Evolutionary conservation across 2,329 filamentous ascomycete species (phyloP).

Genomic region (Blastomyces gilchristii): DNA sequence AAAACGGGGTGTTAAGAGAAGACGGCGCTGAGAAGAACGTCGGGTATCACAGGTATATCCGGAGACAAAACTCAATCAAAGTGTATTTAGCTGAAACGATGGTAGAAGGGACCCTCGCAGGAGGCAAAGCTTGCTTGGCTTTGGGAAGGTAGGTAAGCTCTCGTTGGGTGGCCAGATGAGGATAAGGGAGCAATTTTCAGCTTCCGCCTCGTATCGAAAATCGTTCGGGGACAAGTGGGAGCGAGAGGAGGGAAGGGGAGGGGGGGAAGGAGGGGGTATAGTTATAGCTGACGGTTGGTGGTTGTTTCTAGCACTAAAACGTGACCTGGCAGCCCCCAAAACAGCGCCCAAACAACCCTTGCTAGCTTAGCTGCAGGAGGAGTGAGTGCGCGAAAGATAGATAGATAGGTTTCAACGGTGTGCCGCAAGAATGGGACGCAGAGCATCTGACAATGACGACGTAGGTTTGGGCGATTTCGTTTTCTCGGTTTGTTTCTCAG

Average conservation of each 20-base stretch:
- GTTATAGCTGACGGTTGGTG: neutral
- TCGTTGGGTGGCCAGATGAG: neutral
- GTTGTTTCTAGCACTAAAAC: neutral
- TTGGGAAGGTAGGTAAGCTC: neutral
- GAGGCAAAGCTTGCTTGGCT: neutral
- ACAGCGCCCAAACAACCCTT: conserved; percentile 1
- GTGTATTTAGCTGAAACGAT: neutral
- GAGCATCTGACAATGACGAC: neutral
- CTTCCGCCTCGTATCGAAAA: neutral
- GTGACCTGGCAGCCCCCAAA: neutral
- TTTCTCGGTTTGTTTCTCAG: neutral
- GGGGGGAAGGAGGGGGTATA: neutral
- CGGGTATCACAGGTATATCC: conserved; percentile 1
- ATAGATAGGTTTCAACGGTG: neutral
- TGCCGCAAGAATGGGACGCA: neutral
- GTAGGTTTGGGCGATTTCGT: too few relatives aligned
- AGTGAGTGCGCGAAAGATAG: neutral
- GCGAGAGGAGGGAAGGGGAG: neutral
- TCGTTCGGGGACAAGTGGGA: neutral
- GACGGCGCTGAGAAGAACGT: neutral
- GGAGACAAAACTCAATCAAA: neutral
- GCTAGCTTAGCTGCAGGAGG: neutral
- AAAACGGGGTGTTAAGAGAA: neutral
- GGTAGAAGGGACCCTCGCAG: neutral
- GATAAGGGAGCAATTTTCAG: neutral